These are phyloP conservation scores for Coffea canephora DNA, from an alignment of 257 asterid genomes.

Conservation along the genomic window DNA sequence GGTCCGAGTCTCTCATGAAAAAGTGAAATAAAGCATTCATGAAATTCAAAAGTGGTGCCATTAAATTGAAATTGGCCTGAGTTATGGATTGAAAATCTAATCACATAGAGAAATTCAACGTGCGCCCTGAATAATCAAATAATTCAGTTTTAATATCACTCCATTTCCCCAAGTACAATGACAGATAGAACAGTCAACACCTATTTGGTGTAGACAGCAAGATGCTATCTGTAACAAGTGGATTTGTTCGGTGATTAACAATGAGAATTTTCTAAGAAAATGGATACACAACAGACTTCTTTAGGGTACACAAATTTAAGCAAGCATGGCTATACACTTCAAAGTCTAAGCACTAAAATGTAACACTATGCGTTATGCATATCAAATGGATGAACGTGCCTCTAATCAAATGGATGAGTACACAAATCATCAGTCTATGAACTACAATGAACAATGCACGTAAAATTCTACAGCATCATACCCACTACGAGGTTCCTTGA, in stretches of 20 bases:
- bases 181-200: not conserved
- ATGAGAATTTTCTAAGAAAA: not conserved
- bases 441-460: not conserved
- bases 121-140: not conserved
- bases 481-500: slow-evolving; percentile 22
- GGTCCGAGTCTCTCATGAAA: not conserved
- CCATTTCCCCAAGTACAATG: not conserved
- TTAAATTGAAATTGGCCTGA: no score
- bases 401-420: no score
- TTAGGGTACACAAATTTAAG: not conserved
- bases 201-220: no score
- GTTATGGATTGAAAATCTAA: no score
- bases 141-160: not conserved
- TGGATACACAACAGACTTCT: not conserved
- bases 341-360: not conserved
- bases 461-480: not conserved
- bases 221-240: not conserved
- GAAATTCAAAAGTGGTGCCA: no score
- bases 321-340: not conserved
- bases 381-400: not conserved
- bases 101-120: no score
- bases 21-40: not conserved
- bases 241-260: not conserved
- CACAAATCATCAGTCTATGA: not conserved
- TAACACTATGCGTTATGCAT: not conserved